Evolutionary conservation across 73 alveolate genomes (phyloP), one percentile per base, ranked within the genome.

Genomic region (Symbiodinium natans): DNA sequence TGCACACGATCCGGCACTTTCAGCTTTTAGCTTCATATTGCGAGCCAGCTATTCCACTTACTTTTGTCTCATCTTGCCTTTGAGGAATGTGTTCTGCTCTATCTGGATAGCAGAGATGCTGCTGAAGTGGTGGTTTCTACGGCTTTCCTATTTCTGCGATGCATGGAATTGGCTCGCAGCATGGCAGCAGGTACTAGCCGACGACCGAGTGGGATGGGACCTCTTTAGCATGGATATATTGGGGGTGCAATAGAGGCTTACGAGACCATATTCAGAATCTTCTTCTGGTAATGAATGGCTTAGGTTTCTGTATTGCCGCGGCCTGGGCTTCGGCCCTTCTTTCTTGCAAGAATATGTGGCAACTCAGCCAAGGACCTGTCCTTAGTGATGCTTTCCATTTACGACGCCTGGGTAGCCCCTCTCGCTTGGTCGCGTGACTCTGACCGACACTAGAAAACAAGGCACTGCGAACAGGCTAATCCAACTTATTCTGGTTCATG

Each of bases 401-500:
- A 88, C 46, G 95, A 88, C 63, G 86, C 95, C 33, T 88, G 95
- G 95, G 41, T 88, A 40, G 41, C 95, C 31, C 95, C 74, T 11
- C 71, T 63, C 74, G 34, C 68, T 23, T 38, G 11, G 68, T 52
- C 71, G 23, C 17, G 71, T 52, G 71, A 52, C 84, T 74, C 40
- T 21, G 40, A 39, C 15, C 40, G 27, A 31, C 25, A 36, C 41
- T 34, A 25, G 40, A 17, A 17, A 82, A 13, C 25, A 38, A n/a
- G 29, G 40, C 43, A 5, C 11, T 39, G 68, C 68, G 13, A 40
- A 29, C 9, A 2, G 0, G 11, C 4, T 1, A 25, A 23, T 38
- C 0, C 36, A 23, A 23, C 36, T 41, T 7, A 6, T 29, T 82
- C n/a, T 17, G 1, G 27, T 39, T 21, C 68, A 41, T 41, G n/a